Base-by-base conservation (phyloP, 345 rosid genomes). In the Psidium guajava region DNA sequence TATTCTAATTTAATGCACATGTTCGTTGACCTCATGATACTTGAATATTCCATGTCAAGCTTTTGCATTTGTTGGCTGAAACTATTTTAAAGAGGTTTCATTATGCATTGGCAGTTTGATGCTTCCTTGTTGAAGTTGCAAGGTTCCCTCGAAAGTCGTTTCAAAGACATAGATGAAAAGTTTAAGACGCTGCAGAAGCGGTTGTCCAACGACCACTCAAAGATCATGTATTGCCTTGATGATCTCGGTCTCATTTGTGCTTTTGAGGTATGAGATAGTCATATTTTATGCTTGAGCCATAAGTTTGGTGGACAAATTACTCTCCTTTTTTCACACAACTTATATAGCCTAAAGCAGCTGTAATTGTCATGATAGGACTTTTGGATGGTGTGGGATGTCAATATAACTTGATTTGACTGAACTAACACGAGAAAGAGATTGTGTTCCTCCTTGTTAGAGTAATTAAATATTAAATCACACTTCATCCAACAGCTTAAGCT, bases 171-270 rank as follows among this genome's bases (percentile, higher is more conserved):
- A 88, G 92, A 95, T 54, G 91, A 92, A 64, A 94, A 92, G 84
- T 50, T 88, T 87, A 91, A 87, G 89, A 55, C 85, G 28, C 83
- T 90, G 82, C 89, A 86, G 84, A 91, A 87, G 90, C 92, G 88
- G 52, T 73, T 95, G 83, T 93, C 91, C 82, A 88, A 80, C 83
- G 92, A 93, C 87, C 86, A 88, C 80, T 86, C 92, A 22, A 95
- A 94, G 89, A 92, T 95, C 86, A 84, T 94, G 89, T 91, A 90
- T 87, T 96, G 98, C 89, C 94, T 96, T 85, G 94, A 94, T 85
- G 92, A 93, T 88, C 96, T 96, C 74, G 99, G 99, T 61, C 94
- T 93, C 82, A 84, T 92, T 58, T 96, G 99, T 88, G 93, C 99
- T 57, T 90, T 91, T 83, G 93, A 94, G 98, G 99, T 95, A 92